Conservation (phyloP, 257 asterid genomes). For the Plantago ovata region DNA sequence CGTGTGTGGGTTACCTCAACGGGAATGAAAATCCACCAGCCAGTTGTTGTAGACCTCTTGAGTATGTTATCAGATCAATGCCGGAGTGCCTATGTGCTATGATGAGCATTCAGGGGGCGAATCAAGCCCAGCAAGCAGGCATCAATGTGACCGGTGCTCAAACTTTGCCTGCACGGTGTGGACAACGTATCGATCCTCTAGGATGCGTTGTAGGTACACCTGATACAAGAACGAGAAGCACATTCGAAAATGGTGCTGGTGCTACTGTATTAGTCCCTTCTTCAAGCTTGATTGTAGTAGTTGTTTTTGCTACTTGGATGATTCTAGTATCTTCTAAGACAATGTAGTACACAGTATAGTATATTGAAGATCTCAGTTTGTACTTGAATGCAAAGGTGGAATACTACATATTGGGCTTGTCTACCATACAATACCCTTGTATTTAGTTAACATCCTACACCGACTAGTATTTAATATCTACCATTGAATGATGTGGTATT, state of each 20-base stretch:
- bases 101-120: conserved; percentile 63
- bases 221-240: conserved; percentile 15
- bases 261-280: conserved; percentile 5
- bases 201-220: conserved; percentile 64
- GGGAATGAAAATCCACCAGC: conserved; percentile 45
- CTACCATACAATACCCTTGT: no score
- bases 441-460: no score
- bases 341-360: background rate
- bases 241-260: conserved; percentile 11
- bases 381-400: no score
- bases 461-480: no score
- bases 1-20: conserved; percentile 59
- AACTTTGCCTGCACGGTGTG: conserved; percentile 72
- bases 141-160: conserved; percentile 59
- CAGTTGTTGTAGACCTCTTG: conserved; percentile 63
- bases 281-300: conserved; percentile 9
- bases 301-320: conserved; percentile 7
- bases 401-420: no score
- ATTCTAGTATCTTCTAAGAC: background rate
- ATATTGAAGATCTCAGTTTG: background rate
- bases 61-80: conserved; percentile 42
- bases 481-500: no score
- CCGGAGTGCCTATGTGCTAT: conserved; percentile 76
- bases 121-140: conserved; percentile 62
- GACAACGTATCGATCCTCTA: conserved; percentile 64